A percentile compares a stretch with the other conserved stretches of the same genome.
Evolutionary conservation across 225 moss, liverwort and hornwort genomes (phyloP).

Genomic region (Bryum argenteum): DNA sequence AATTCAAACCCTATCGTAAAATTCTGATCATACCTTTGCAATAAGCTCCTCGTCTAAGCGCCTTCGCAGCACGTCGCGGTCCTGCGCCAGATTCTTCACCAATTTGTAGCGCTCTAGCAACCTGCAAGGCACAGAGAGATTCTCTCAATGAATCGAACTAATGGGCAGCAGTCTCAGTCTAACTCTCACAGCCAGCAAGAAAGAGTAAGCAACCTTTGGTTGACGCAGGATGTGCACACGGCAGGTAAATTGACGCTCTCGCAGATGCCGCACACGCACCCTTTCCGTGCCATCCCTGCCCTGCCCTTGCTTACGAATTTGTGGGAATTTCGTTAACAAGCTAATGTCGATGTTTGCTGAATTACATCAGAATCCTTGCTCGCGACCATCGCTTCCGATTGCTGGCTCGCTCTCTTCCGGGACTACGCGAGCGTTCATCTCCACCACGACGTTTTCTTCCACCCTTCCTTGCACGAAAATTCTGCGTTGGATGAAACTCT

Average conservation of each 20-base stretch:
- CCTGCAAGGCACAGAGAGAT: constrained; percentile 39
- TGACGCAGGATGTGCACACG: constrained; percentile 73
- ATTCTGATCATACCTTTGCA: constrained; percentile 60
- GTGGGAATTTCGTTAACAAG: neutral
- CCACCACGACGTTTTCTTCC: neutral
- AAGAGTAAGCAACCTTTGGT: constrained; percentile 48
- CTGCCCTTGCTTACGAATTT: neutral
- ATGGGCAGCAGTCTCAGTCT: no score
- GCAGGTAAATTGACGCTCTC: constrained; percentile 75
- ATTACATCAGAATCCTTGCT: neutral
- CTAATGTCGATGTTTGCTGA: neutral
- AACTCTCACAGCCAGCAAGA: no score
- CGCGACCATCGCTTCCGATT: neutral
- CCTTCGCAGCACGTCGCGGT: constrained; percentile 74
- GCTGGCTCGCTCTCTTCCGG: neutral
- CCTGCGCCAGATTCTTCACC: constrained; percentile 67
- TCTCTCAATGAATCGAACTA: constrained; percentile 11
- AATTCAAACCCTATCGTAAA: neutral
- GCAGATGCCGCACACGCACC: constrained; percentile 78
- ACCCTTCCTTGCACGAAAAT: constrained; percentile 14
- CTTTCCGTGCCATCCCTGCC: constrained; percentile 66
- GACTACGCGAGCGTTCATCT: neutral
- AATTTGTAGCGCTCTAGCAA: constrained; percentile 72
- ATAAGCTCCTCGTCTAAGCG: constrained; percentile 77
- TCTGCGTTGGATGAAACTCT: neutral